Conservation (phyloP, 73 alveolate genomes). For the Paramecium sexaurelia region DNA sequence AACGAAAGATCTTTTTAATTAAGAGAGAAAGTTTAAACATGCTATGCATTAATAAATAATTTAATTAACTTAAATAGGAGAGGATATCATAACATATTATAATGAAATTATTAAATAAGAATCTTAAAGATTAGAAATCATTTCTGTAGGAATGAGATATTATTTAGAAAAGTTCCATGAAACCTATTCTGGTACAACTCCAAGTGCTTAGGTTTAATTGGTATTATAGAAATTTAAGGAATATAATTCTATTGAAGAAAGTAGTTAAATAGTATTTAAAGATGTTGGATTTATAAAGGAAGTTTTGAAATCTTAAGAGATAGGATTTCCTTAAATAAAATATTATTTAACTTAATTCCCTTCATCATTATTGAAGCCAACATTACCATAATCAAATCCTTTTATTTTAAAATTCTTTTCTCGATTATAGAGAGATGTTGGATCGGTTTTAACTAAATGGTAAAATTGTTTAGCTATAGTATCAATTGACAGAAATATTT, state of each 20-base stretch:
- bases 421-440: conserved; percentile 36
- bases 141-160: background rate
- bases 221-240: background rate
- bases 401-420: conserved; percentile 3
- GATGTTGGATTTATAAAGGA: background rate
- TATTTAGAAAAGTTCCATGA: background rate
- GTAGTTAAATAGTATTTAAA: background rate
- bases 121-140: background rate
- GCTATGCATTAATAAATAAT: background rate
- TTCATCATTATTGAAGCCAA: background rate
- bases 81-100: background rate
- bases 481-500: conserved; percentile 17
- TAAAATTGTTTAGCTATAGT: background rate
- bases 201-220: conserved; percentile 3
- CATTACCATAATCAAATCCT: conserved; percentile 19
- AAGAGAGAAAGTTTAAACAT: background rate
- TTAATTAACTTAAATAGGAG: background rate
- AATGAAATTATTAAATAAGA: conserved; percentile 31
- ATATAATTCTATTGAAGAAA: background rate
- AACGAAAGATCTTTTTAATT: conserved; percentile 16
- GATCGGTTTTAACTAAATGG: conserved; percentile 12
- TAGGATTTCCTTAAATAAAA: conserved; percentile 21
- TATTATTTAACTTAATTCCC: background rate
- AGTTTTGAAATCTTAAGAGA: background rate
- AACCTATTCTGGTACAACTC: background rate